Conservation (phyloP, 768 basidiomycete genomes). For the Trametes elegans region DNA sequence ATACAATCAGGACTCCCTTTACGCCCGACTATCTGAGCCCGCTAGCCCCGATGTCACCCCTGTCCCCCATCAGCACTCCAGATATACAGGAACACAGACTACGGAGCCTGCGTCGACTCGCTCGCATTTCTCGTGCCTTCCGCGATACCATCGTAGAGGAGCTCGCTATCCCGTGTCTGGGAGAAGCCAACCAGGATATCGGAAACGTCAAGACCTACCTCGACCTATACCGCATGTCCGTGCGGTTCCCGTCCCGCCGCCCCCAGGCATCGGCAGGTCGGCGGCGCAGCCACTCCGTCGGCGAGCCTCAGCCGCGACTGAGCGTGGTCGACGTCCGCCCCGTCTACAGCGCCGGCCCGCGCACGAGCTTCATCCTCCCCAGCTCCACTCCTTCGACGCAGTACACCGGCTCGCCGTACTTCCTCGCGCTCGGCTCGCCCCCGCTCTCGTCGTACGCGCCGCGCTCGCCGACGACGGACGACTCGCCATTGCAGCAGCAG, state of each 20-base stretch:
- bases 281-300: conserved; percentile 25
- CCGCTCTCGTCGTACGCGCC: neutral
- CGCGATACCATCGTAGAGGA: conserved; percentile 17
- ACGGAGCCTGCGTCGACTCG: conserved; percentile 13
- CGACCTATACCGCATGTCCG: conserved; percentile 26
- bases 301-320: conserved; percentile 14
- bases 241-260: neutral
- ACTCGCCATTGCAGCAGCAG: conserved; percentile 12
- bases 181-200: conserved; percentile 16
- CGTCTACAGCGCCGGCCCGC: conserved; percentile 4
- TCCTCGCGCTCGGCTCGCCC: conserved; percentile 5
- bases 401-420: neutral
- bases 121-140: conserved; percentile 13
- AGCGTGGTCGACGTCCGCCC: conserved; percentile 15
- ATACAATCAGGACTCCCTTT: neutral
- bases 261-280: neutral
- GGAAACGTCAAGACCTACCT: conserved; percentile 25
- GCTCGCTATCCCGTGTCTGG: conserved; percentile 22
- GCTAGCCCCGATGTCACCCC: conserved; percentile 2
- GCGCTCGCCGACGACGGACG: conserved; percentile 1
- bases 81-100: conserved; percentile 13
- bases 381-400: neutral
- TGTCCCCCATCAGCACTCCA: conserved; percentile 14
- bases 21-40: conserved; percentile 13
- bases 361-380: conserved; percentile 10